Conservation (phyloP, 2,329 filamentous ascomycete genomes). For the Chaetomiaceae sp. region DNA sequence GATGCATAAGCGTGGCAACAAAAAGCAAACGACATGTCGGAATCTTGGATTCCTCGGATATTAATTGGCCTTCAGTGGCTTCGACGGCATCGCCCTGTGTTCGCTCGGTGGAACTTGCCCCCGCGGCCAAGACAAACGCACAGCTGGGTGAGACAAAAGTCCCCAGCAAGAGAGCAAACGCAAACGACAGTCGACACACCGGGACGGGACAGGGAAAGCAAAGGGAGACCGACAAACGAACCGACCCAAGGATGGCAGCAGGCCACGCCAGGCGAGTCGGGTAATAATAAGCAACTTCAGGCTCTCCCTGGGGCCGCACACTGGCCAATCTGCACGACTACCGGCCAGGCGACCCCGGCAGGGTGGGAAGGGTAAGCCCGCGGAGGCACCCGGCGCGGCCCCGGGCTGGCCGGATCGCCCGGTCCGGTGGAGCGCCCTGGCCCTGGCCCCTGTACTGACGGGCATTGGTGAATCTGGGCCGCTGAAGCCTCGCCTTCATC, state of each 20-base stretch:
- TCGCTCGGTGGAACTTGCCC: no score
- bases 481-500: neutral
- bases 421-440: constrained; percentile 15
- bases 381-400: constrained; percentile 13
- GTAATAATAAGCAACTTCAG: neutral
- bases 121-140: no score
- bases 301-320: neutral
- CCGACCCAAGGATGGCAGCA: no score
- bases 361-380: neutral
- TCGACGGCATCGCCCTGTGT: no score
- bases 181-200: no score
- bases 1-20: no score
- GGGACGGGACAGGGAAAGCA: no score
- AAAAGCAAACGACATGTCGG: no score
- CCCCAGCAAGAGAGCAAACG: no score
- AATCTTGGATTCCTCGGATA: no score
- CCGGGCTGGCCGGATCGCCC: constrained; percentile 23
- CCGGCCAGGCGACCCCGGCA: constrained; percentile 1
- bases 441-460: constrained; percentile 12
- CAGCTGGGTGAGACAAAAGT: no score
- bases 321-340: constrained; percentile 12
- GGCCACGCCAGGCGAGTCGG: neutral
- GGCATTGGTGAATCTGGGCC: constrained; percentile 10
- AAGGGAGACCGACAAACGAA: neutral
- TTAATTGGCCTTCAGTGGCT: no score